These are phyloP conservation scores for Sugiyamaella sp. DNA, from an alignment of 1,139 yeast genomes.

Conservation along the genomic window DNA sequence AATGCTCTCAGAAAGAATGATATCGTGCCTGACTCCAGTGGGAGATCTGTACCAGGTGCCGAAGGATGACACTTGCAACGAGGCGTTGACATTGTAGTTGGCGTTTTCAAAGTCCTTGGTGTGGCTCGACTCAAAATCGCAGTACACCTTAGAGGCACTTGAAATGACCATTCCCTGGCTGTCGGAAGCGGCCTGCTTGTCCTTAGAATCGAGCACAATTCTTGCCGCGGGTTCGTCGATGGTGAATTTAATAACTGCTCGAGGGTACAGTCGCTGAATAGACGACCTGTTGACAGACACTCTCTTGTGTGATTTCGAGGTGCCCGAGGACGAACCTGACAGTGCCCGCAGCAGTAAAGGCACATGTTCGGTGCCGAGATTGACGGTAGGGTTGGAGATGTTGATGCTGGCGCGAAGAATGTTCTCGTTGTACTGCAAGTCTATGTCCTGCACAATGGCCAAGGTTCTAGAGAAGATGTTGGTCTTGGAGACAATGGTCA, in stretches of 20 bases:
- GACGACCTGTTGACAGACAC: slow-evolving; percentile 21
- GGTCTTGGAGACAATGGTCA: slow-evolving; percentile 43
- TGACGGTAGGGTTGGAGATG: slow-evolving; percentile 45
- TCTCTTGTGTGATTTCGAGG: background rate
- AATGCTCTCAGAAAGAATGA: slow-evolving; percentile 38
- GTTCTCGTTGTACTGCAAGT: slow-evolving; percentile 36
- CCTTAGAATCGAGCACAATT: slow-evolving; percentile 33
- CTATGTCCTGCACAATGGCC: slow-evolving; percentile 36
- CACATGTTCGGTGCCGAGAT: slow-evolving; percentile 42
- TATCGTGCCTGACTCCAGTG: slow-evolving; percentile 38
- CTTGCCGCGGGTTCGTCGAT: slow-evolving; percentile 47
- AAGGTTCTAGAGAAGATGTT: slow-evolving; percentile 44
- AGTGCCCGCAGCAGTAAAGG: slow-evolving; percentile 36
- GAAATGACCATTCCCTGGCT: slow-evolving; percentile 36
- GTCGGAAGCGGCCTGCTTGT: slow-evolving; percentile 3
- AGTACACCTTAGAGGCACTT: slow-evolving; percentile 38
- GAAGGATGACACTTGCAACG: slow-evolving; percentile 36
- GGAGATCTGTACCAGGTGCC: slow-evolving; percentile 41
- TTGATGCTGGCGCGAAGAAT: slow-evolving; percentile 41
- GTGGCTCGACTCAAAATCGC: slow-evolving; percentile 41
- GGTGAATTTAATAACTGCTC: slow-evolving; percentile 40
- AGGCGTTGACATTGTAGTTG: slow-evolving; percentile 35
- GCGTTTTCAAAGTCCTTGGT: slow-evolving; percentile 29
- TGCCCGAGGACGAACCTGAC: background rate
- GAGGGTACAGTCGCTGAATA: slow-evolving; percentile 40